These are phyloP conservation scores for Poronia punctata DNA, from an alignment of 495 filamentous ascomycete species.

Conservation along the genomic window DNA sequence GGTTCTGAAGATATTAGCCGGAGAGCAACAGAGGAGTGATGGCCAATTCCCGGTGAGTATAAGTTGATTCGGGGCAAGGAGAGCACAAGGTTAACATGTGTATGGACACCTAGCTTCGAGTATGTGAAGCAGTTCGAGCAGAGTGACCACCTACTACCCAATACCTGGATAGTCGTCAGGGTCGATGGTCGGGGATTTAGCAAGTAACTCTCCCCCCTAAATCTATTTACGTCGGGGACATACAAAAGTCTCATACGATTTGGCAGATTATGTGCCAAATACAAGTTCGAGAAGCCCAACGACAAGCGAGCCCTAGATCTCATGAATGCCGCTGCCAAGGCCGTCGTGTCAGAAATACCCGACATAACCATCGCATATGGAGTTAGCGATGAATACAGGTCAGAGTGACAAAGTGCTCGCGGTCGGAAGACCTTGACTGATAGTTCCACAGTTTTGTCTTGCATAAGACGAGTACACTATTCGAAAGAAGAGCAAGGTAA, in stretches of 20 bases:
- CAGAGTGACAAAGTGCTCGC: constrained; percentile 8
- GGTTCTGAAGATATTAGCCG: too few species aligned
- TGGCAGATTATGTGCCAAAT: constrained; percentile 58
- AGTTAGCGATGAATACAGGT: constrained; percentile 91
- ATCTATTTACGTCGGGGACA: background rate
- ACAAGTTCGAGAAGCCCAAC: constrained; percentile 86
- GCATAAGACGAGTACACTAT: constrained; percentile 69
- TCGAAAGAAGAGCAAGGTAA: constrained; percentile 79
- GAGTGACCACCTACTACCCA: constrained; percentile 67
- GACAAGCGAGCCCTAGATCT: constrained; percentile 79
- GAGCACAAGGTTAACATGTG: too few species aligned
- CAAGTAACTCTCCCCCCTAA: constrained; percentile 48
- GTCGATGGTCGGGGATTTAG: constrained; percentile 91
- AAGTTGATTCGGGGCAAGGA: constrained; percentile 1
- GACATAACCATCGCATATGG: constrained; percentile 87
- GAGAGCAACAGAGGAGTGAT: constrained; percentile 16
- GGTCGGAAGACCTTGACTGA: background rate
- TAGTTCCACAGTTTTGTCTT: constrained; percentile 69
- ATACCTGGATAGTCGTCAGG: constrained; percentile 89
- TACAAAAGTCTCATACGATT: constrained; percentile 32
- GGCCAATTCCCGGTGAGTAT: constrained; percentile 43
- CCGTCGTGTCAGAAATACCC: constrained; percentile 74
- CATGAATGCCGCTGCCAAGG: constrained; percentile 86
- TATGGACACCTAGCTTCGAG: constrained; percentile 63
- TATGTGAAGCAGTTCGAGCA: constrained; percentile 90